Percentiles rank a stretch among this genome's conserved stretches.
Evolutionary conservation across 1,139 yeast genomes (phyloP).

Genomic region (Candida freyschussii): DNA sequence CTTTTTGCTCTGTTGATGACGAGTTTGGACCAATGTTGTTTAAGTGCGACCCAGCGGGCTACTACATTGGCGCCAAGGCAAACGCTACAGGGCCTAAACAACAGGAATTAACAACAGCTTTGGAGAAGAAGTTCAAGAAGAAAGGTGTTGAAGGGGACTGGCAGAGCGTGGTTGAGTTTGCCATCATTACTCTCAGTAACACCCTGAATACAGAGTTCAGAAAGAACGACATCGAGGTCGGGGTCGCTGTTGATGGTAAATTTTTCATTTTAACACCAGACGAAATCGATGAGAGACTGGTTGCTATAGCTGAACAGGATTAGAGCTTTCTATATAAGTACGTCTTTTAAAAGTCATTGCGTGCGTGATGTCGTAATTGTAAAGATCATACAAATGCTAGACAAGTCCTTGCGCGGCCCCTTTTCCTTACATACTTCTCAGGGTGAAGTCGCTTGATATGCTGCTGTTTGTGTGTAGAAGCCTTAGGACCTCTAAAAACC

Average conservation of each 20-base stretch:
- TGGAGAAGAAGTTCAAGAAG: conserved; percentile 86
- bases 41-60: conserved; percentile 98
- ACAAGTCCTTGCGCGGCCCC: too few species aligned
- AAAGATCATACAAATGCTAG: too few species aligned
- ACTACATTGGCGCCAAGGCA: conserved; percentile 87
- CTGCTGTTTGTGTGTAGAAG: conserved; percentile 42
- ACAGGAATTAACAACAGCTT: conserved; percentile 86
- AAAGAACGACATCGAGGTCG: conserved; percentile 88
- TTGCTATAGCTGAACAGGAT: conserved; percentile 94
- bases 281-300: conserved; percentile 90
- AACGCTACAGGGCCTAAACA: conserved; percentile 96
- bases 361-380: too few species aligned
- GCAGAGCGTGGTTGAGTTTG: conserved; percentile 86
- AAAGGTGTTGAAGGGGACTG: conserved; percentile 75
- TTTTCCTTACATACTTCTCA: conserved; percentile 38
- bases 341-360: conserved; percentile 5
- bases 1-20: conserved; percentile 84
- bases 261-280: conserved; percentile 74
- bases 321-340: conserved; percentile 36
- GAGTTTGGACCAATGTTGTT: conserved; percentile 85
- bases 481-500: conserved; percentile 40
- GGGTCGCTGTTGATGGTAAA: conserved; percentile 71
- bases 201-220: conserved; percentile 91
- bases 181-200: conserved; percentile 77
- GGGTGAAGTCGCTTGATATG: conserved; percentile 42